Conservation (phyloP, 2,329 filamentous ascomycete species). For the Fusarium drepaniforme region DNA sequence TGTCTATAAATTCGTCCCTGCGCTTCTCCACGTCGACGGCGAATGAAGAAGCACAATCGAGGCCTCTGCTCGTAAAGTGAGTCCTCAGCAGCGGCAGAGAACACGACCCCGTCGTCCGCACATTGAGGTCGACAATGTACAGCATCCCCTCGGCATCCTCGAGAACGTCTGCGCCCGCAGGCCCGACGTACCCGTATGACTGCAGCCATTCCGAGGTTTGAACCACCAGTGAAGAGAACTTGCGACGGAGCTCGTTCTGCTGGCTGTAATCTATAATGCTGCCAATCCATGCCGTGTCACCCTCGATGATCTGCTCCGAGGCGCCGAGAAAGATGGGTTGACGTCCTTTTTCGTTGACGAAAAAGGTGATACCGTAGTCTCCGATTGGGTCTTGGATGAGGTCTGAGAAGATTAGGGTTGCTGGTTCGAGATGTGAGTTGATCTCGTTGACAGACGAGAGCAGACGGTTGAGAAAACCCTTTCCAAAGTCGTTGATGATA, state of each 20-base stretch:
- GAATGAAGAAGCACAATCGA: constrained; percentile 47
- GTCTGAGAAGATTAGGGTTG: constrained; percentile 47
- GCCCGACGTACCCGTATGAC: constrained; percentile 48
- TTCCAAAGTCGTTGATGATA: constrained; percentile 42
- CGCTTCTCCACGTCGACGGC: constrained; percentile 39
- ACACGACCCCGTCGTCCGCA: constrained; percentile 49
- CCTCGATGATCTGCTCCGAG: constrained; percentile 51
- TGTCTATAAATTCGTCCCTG: constrained; percentile 43
- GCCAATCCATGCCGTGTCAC: constrained; percentile 49
- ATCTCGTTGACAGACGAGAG: constrained; percentile 45
- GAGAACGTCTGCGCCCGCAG: constrained; percentile 49
- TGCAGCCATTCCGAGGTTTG: constrained; percentile 45
- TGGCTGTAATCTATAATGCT: constrained; percentile 49
- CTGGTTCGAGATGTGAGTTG: constrained; percentile 50
- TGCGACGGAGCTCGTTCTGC: constrained; percentile 45
- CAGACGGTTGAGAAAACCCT: constrained; percentile 44
- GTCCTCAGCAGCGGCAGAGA: constrained; percentile 45
- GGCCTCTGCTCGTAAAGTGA: constrained; percentile 44
- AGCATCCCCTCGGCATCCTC: constrained; percentile 40
- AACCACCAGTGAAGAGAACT: constrained; percentile 41
- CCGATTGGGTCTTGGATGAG: constrained; percentile 46
- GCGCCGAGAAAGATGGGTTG: constrained; percentile 47
- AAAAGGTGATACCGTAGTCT: constrained; percentile 52
- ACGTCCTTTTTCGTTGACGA: constrained; percentile 44
- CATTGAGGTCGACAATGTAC: constrained; percentile 51